Percentiles rank a stretch among this genome's conserved stretches.
Conservation (phyloP, 805 yeast genomes). For the Teunomyces panamensis region DNA sequence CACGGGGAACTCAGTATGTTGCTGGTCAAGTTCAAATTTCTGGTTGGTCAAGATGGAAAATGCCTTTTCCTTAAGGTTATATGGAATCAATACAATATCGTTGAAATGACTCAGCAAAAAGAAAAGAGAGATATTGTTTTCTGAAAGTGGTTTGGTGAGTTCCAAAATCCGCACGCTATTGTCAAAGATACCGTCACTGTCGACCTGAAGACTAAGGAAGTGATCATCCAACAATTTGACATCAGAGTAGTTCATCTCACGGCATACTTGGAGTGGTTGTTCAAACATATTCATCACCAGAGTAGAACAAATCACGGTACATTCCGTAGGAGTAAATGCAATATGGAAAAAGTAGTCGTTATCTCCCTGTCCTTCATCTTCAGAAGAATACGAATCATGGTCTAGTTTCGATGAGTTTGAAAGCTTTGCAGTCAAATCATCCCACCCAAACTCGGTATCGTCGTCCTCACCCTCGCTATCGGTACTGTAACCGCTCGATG, state of each 20-base stretch:
- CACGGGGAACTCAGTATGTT: background rate
- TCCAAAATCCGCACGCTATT: slow-evolving; percentile 51
- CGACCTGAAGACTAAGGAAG: slow-evolving; percentile 55
- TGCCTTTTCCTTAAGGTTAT: slow-evolving; percentile 41
- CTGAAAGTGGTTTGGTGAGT: slow-evolving; percentile 56
- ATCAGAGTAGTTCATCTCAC: slow-evolving; percentile 28
- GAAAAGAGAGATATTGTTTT: slow-evolving; percentile 55
- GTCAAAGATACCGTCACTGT: slow-evolving; percentile 56
- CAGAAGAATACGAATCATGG: background rate
- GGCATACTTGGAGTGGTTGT: slow-evolving; percentile 35
- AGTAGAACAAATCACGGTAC: slow-evolving; percentile 55
- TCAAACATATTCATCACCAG: slow-evolving; percentile 38
- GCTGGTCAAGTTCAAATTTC: slow-evolving; percentile 41
- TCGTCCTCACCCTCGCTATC: slow-evolving; percentile 8
- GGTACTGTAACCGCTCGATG: slow-evolving; percentile 1
- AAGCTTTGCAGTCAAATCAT: background rate
- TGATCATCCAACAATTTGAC: slow-evolving; percentile 40
- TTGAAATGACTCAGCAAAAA: slow-evolving; percentile 63
- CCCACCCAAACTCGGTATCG: slow-evolving; percentile 7
- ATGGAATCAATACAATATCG: slow-evolving; percentile 62
- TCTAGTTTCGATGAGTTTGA: background rate
- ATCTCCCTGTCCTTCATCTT: slow-evolving; percentile 14
- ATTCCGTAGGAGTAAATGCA: slow-evolving; percentile 61
- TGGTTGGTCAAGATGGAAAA: slow-evolving; percentile 41
- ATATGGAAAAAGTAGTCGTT: slow-evolving; percentile 52